A percentile compares a stretch with the other conserved stretches of the same genome.
Evolutionary conservation across 371 early-diverging fungal genomes (phyloP).

Genomic region (Mortierella sp.): DNA sequence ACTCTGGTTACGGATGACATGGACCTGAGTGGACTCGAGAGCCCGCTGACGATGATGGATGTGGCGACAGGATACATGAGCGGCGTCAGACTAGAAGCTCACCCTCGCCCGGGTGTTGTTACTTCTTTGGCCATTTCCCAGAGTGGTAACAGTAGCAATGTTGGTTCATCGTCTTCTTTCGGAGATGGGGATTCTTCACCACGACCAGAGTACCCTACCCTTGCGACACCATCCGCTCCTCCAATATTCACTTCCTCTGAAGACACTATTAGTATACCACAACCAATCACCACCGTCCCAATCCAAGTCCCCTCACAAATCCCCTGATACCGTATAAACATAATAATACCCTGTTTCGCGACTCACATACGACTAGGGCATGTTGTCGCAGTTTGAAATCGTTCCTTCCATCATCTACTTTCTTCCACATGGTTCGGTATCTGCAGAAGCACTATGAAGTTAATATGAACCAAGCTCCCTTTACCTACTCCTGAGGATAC

Average conservation of each 20-base stretch:
- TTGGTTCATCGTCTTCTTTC: background rate
- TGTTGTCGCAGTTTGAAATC: background rate
- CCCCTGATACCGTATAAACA: background rate
- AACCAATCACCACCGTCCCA: background rate
- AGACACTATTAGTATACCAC: background rate
- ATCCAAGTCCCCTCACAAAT: background rate
- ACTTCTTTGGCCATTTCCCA: background rate
- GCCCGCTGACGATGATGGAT: background rate
- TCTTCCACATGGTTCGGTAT: no score
- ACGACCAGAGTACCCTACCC: background rate
- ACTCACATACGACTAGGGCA: no score
- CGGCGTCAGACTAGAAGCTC: background rate
- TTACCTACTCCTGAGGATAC: no score
- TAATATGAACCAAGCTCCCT: no score
- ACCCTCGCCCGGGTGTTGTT: background rate
- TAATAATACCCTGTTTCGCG: no score
- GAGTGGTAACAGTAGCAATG: background rate
- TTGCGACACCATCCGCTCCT: background rate
- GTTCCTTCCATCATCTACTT: background rate
- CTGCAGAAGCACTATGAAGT: no score
- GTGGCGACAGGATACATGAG: constrained; percentile 1
- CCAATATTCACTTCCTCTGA: background rate
- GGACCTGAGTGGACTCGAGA: background rate
- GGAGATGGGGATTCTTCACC: background rate
- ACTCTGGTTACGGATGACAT: background rate